Evolutionary conservation across 345 rosid genomes (phyloP).

Genomic region (Theobroma cacao): DNA sequence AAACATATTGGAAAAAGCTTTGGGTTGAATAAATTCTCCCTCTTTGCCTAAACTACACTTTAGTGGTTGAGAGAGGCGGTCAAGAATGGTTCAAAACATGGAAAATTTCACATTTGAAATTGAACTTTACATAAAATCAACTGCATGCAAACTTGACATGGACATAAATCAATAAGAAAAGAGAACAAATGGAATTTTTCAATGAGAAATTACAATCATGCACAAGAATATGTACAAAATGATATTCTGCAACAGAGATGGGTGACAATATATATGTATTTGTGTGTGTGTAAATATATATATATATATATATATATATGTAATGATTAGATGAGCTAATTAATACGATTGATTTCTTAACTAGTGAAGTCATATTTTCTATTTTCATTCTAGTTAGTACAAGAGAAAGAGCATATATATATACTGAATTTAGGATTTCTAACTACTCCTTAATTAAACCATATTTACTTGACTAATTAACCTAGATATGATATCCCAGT

Average conservation of each 20-base stretch:
- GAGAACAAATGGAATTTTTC: background rate
- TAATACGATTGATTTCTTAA: no score
- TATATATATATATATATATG: no score
- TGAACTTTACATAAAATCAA: background rate
- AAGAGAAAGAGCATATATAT: no score
- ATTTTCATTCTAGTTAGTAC: no score
- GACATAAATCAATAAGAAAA: background rate
- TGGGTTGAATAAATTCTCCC: background rate
- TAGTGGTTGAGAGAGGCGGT: background rate
- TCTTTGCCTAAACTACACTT: background rate
- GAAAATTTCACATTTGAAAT: background rate
- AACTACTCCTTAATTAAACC: no score
- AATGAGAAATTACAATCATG: background rate
- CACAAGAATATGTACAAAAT: background rate
- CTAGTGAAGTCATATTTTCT: no score
- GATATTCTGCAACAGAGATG: background rate
- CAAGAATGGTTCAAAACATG: background rate
- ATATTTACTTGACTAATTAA: no score
- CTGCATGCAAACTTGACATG: background rate
- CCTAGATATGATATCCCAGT: no score
- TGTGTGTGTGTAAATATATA: no score
- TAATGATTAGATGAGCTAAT: no score
- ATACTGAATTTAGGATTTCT: no score
- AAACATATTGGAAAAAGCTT: background rate
- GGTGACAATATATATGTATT: no score